phyloP scores from a whole-genome alignment of 1,284 basidiomycete species.

The Pterula multifida region DNA sequence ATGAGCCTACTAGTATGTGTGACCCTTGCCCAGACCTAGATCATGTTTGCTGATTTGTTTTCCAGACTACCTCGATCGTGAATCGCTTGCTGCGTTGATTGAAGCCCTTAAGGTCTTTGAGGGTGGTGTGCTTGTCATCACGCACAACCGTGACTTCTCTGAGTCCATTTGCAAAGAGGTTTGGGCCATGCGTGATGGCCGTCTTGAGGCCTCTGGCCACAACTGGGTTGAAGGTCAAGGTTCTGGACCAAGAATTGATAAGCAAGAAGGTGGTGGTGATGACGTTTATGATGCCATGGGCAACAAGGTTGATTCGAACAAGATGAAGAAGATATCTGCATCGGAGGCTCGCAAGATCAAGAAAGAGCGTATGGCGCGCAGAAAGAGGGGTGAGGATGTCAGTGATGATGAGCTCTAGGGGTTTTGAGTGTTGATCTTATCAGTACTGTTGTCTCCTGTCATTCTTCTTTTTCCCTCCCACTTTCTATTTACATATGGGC shows the following conservation, averaged over 20 bases:
- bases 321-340: slow-evolving; percentile 76
- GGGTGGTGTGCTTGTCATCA: slow-evolving; percentile 94
- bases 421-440: too few relatives aligned
- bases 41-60: neutral
- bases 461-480: neutral
- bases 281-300: slow-evolving; percentile 90
- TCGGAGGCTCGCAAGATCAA: slow-evolving; percentile 80
- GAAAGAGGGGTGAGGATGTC: slow-evolving; percentile 72
- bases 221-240: slow-evolving; percentile 99
- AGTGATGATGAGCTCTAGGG: slow-evolving; percentile 45
- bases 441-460: too few relatives aligned
- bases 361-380: slow-evolving; percentile 91
- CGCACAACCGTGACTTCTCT: slow-evolving; percentile 96
- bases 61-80: slow-evolving; percentile 90
- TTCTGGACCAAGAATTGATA: slow-evolving; percentile 83
- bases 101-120: slow-evolving; percentile 94
- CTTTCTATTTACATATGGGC: neutral
- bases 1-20: slow-evolving; percentile 84
- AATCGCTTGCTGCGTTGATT: slow-evolving; percentile 93
- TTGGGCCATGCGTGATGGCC: slow-evolving; percentile 92
- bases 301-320: slow-evolving; percentile 83
- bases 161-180: slow-evolving; percentile 89
- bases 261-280: slow-evolving; percentile 78
- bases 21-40: slow-evolving; percentile 2
- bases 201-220: slow-evolving; percentile 89